Percentiles rank a stretch among this genome's conserved stretches.
phyloP scores from a whole-genome alignment of 108 stramenopile species.

The Nitzschia putrida region DNA sequence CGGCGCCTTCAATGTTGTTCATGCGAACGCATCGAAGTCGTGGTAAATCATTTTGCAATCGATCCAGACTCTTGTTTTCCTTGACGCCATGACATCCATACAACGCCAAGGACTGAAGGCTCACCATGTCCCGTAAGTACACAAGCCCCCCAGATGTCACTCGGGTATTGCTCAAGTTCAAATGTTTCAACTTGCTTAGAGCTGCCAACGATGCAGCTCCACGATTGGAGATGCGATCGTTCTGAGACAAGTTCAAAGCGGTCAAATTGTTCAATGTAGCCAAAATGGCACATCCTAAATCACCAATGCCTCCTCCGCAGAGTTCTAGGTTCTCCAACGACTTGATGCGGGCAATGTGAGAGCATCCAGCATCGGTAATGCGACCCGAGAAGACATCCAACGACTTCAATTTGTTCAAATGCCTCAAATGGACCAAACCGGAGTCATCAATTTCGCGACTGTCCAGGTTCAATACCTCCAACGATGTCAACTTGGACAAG shows the following conservation, averaged over 20 bases:
- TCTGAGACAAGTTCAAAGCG: constrained; percentile 77
- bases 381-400: constrained; percentile 82
- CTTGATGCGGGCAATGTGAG: constrained; percentile 69
- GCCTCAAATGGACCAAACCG: constrained; percentile 58
- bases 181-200: constrained; percentile 68
- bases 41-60: constrained; percentile 67
- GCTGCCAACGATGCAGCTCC: constrained; percentile 74
- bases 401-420: constrained; percentile 57
- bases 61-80: constrained; percentile 42
- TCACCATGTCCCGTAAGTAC: constrained; percentile 56
- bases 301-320: constrained; percentile 80
- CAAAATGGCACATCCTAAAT: constrained; percentile 70
- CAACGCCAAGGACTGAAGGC: constrained; percentile 70
- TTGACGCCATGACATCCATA: constrained; percentile 74
- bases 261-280: constrained; percentile 69
- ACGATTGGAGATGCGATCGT: constrained; percentile 79
- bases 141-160: constrained; percentile 65
- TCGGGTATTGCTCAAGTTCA: constrained; percentile 80
- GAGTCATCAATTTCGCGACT: constrained; percentile 78
- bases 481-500: constrained; percentile 52
- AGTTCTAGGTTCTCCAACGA: constrained; percentile 81
- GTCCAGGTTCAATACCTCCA: constrained; percentile 77
- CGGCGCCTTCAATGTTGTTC: constrained; percentile 48
- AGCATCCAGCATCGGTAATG: constrained; percentile 76
- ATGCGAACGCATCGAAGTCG: constrained; percentile 71